Base-by-base conservation (phyloP, 1,139 yeast species). In the Wickerhamomyces sp. region DNA sequence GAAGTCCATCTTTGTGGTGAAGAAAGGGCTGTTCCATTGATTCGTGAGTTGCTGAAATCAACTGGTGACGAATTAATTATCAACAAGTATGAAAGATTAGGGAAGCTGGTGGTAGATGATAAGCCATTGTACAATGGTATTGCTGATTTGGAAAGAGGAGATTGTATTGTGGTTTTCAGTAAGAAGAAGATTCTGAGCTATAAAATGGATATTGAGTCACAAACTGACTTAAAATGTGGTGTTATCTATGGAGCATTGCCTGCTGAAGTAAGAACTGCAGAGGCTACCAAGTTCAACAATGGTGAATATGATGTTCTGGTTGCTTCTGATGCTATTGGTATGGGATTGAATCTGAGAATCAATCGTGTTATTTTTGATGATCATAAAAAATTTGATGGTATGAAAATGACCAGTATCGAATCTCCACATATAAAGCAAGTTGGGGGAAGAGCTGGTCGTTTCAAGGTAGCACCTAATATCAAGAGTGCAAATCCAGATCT, bases 321-420 rank as follows among this genome's bases (percentile, higher is more conserved):
- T 5, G 98, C 99, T 0, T 87, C 97, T 1, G 99, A 93, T 68
- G 99, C 99, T 0, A 81, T 93, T 48, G 99, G 99, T 2, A 93
- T 93, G 98, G 99, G 99, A 0, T 72, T 93, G 44, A 93, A 93
- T 59, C 71, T 93, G 57, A 83, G 85, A 27, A 90, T 93, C 53
- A 80, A 82, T 50, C 69, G 99, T 47, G 78, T 93, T 14, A 76
- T 93, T 1, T 91, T 93, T 58, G 78, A 84, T 30, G 74, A 83
- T 0, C 71, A 78, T 27, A 64, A 63, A 43, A 94, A 93, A 64
- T 93, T 76, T 57, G 79, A 90, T 60, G 98, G 98, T 5, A 61
- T 60, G 15, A 67, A 65, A 23, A 65, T 72, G 52, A 66, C 67
- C 4, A 64, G 65, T 2, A 64, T 91, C 37, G 70, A 84, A 0